Evolutionary conservation across 257 asterid genomes (phyloP), one percentile per base, ranked within the genome.

Genomic region (Schizonepeta tenuifolia): DNA sequence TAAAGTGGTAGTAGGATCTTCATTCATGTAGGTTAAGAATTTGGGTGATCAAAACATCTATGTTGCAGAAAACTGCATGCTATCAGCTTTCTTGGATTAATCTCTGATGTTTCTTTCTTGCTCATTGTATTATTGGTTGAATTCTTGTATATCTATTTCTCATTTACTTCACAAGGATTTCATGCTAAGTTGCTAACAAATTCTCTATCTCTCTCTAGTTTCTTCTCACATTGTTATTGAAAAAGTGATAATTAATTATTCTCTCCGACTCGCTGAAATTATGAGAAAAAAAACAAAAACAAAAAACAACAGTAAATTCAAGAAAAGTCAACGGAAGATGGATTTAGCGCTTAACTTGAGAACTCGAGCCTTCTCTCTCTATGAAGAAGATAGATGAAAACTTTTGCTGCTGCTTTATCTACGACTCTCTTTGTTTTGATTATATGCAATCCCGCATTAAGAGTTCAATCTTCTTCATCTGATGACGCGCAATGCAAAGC

Each of bases 401-500:
- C 33, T 71, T 75, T 63, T 7, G 71, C 74, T 31, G 67, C 10
- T 67, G 57, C 76, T 68, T 28, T 80, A 31, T 55, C 63, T 61
- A 26, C 62, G 40, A 46, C 64, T 63, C 71, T 76, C 43, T 40
- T 4, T 55, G 33, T 72, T 75, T 54, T 53, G 36, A 61, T 62
- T 15, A 65, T 72, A 15, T 59, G 7, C 20, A 61, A 35, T 13
- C 77, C 75, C 59, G 40, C 57, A 6, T 8, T 22, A 56, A 61
- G 28, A 61, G 80, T 59, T 68, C 38, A 69, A 26, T 80, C 70
- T 21, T 70, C 78, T 28, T 74, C 81, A 9, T 40, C 50, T 2
- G 17, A 41, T 41, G 47, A 41, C 40, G 69, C 33, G 17, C 74
- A 79, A 71, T 91, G 97, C 91, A 88, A 85, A 80, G 95, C 88